Base-by-base conservation (phyloP, 1,284 basidiomycete species). In the Rhodotorula mucilaginosa region DNA sequence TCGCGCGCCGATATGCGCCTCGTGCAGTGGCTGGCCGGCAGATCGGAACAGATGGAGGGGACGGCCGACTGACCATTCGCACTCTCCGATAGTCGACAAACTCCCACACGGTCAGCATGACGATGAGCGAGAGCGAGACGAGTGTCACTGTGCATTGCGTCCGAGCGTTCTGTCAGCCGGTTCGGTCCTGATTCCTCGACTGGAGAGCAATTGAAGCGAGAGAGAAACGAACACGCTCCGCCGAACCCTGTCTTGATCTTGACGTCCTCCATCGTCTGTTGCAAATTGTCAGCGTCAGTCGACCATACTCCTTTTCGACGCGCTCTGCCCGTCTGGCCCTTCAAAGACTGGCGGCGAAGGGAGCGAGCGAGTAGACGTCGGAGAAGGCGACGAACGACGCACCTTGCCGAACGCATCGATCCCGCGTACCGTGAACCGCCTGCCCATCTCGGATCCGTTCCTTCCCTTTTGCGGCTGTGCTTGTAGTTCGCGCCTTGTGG, bases 371-470 rank as follows among this genome's bases (percentile, higher is more conserved):
- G 58, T 8, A 19, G 15, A 26, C 16, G 13, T 26, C 39, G 15
- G 34, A 49, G 52, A 47, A n/a, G 5, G 12, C 29, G 23, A 8
- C 21, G 26, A 39, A 0, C 44, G n/a, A 61, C 84, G 78, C 79
- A 94, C 95, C 89, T 97, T 98, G 75, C 94, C 95, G 85, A 99
- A 99, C 82, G 95, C 96, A 85, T 99, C 95, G 73, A 98, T 86
- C 81, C 81, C 64, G 78, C 80, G 67, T 81, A 69, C 62, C 2
- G 66, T 67, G 63, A 74, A 74, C 23, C 73, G n/a, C 26, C 70
- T 63, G 21, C 70, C 73, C 73, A 74, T 74, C n/a, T 46, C 34
- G 6, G 48, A 23, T 49, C 12, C 48, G 47, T 5, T 58, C 5
- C 15, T 46, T 23, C 23, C 0, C 39, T 44, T 44, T 12, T 13